phyloP scores from a whole-genome alignment of 768 basidiomycete genomes.

The Clathrus columnatus region DNA sequence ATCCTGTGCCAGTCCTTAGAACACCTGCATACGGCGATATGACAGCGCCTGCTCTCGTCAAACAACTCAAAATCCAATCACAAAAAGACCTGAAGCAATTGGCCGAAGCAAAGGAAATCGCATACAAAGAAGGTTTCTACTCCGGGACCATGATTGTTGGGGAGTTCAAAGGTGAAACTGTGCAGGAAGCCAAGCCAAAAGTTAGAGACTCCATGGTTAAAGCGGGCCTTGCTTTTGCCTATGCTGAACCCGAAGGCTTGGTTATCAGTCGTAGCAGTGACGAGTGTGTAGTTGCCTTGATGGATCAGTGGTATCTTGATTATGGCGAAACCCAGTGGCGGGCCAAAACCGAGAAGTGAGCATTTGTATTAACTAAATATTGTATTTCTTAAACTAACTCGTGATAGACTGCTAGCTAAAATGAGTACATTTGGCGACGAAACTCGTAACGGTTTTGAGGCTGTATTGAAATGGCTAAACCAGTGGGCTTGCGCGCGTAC shows the following conservation, averaged over 20 bases:
- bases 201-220: constrained; percentile 80
- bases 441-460: constrained; percentile 87
- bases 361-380: constrained; percentile 13
- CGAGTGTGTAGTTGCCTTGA: constrained; percentile 94
- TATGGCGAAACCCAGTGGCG: constrained; percentile 93
- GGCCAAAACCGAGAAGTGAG: constrained; percentile 71
- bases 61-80: constrained; percentile 88
- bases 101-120: constrained; percentile 93
- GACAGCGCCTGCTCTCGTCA: constrained; percentile 74
- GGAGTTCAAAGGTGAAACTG: constrained; percentile 79
- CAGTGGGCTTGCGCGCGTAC: constrained; percentile 99
- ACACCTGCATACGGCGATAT: constrained; percentile 92
- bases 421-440: constrained; percentile 93
- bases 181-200: constrained; percentile 87
- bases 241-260: constrained; percentile 91
- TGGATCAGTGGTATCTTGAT: constrained; percentile 99
- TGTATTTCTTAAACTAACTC: constrained; percentile 2
- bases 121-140: constrained; percentile 99
- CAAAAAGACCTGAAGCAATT: constrained; percentile 92
- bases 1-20: constrained; percentile 79
- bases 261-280: constrained; percentile 89
- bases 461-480: constrained; percentile 88
- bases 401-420: constrained; percentile 55
- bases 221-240: constrained; percentile 70
- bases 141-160: constrained; percentile 86